Percentiles rank a stretch among this genome's conserved stretches.
phyloP scores from a whole-genome alignment of 768 basidiomycete genomes.

The Macrolepiota fuliginosa region DNA sequence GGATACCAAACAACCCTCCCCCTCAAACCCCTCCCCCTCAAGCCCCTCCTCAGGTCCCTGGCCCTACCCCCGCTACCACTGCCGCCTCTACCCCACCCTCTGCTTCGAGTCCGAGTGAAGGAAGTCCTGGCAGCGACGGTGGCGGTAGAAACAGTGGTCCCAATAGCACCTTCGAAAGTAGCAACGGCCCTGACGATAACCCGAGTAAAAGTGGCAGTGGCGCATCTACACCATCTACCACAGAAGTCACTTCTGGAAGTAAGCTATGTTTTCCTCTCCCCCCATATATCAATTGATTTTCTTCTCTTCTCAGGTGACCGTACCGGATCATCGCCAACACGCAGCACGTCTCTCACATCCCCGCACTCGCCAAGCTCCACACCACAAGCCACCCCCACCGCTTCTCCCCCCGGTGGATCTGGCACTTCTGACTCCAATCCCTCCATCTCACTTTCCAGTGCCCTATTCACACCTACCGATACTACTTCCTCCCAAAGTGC shows the following conservation, averaged over 20 bases:
- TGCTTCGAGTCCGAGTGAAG: too few species aligned
- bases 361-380: background rate
- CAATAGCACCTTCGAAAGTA: background rate
- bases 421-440: background rate
- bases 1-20: too few species aligned
- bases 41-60: background rate
- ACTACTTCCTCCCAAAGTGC: slow-evolving; percentile 12
- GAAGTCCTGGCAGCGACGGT: too few species aligned
- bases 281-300: background rate
- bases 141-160: too few species aligned
- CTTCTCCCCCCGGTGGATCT: slow-evolving; percentile 3
- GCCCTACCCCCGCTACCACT: background rate
- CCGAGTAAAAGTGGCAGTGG: background rate
- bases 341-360: too few species aligned
- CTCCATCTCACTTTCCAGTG: background rate
- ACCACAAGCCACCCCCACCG: background rate
- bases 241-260: background rate
- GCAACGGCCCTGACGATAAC: background rate
- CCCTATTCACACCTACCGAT: slow-evolving; percentile 5
- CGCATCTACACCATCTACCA: background rate
- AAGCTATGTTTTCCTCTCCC: background rate
- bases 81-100: background rate
- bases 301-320: background rate
- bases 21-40: too few species aligned
- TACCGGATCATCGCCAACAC: too few species aligned